Percentiles rank a stretch among this genome's conserved stretches.
These are phyloP conservation scores for Microsporum audouinii DNA, from an alignment of 2,329 filamentous ascomycete genomes.

Conservation along the genomic window DNA sequence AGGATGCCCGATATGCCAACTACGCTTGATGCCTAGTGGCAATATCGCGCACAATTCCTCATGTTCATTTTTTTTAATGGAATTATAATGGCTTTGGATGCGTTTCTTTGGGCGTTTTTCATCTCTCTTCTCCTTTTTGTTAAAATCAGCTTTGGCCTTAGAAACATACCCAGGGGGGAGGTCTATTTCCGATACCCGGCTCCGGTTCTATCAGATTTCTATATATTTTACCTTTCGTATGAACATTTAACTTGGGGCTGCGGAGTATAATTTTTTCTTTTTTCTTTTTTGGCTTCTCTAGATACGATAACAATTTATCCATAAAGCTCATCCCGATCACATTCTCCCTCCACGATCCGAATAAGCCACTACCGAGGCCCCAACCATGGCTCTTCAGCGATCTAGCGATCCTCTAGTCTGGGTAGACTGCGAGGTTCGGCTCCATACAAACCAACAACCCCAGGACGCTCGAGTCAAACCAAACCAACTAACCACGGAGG, in stretches of 20 bases:
- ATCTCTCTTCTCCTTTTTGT: neutral
- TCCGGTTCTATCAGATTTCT: neutral
- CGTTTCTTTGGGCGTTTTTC: neutral
- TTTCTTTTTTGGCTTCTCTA: neutral
- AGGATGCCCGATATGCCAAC: neutral
- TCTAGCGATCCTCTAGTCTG: conserved; percentile 63
- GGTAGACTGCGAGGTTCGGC: conserved; percentile 63
- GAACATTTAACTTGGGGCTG: neutral
- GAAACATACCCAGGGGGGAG: neutral
- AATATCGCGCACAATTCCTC: neutral
- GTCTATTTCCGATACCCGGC: neutral
- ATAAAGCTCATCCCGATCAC: neutral
- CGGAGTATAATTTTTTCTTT: neutral
- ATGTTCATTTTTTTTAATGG: neutral
- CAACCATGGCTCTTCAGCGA: conserved; percentile 32
- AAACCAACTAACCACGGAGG: neutral
- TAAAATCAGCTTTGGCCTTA: neutral
- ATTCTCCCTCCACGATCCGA: neutral
- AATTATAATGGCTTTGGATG: neutral
- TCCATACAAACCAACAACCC: neutral
- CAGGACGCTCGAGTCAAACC: neutral
- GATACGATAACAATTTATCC: neutral
- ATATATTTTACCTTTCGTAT: neutral
- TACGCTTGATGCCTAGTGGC: neutral
- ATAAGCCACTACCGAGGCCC: neutral